phyloP scores from a whole-genome alignment of 345 rosid species.

The Melaleuca alternifolia region DNA sequence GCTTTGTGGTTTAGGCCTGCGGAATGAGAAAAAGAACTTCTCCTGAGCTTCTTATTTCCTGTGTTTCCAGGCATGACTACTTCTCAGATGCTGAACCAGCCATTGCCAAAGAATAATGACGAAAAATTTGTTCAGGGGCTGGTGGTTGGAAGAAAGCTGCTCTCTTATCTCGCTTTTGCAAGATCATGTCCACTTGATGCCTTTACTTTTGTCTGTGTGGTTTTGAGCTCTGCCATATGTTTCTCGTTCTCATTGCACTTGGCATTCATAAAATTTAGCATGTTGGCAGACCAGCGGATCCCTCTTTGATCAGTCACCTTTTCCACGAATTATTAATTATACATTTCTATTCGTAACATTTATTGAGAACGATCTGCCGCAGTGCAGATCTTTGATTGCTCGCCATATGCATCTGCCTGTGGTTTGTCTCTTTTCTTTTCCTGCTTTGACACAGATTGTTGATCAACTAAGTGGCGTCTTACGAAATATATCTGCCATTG shows the following conservation, averaged over 20 bases:
- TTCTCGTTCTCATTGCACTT: not conserved
- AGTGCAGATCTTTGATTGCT: not conserved
- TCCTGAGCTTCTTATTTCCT: not conserved
- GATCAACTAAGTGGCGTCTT: not conserved
- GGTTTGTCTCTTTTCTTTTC: not conserved
- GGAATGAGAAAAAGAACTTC: not conserved
- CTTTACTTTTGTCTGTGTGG: not conserved
- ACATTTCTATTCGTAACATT: not conserved
- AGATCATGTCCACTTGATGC: not conserved
- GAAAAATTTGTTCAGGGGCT: not conserved
- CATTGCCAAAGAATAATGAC: conserved; percentile 39
- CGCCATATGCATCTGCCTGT: not conserved
- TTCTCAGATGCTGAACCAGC: conserved; percentile 29
- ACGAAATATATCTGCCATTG: not conserved
- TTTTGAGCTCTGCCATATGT: not conserved
- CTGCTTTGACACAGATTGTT: not conserved
- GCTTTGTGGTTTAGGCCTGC: not conserved
- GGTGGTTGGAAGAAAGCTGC: not conserved
- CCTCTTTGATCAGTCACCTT: not conserved
- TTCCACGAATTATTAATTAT: not conserved
- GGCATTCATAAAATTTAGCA: not conserved
- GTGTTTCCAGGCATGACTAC: conserved; percentile 55
- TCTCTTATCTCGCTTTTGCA: not conserved
- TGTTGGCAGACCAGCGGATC: not conserved
- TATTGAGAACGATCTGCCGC: not conserved